Conservation (phyloP, 202 grass and related monocot genomes). For the Carex arenaria region DNA sequence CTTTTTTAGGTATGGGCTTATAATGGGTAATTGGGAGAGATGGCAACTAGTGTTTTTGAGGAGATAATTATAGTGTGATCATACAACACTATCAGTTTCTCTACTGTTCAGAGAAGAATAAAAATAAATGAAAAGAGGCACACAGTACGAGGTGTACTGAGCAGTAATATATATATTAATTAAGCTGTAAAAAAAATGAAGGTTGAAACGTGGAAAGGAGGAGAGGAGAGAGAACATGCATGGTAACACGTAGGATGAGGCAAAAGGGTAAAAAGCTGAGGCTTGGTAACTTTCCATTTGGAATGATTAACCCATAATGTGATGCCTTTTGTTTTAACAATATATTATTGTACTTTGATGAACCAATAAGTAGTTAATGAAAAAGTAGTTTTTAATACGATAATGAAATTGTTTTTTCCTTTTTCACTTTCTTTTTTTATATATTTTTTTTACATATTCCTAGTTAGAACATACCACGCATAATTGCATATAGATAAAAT, state of each 20-base stretch:
- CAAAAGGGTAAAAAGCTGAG: slow-evolving; percentile 65
- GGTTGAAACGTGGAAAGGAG: slow-evolving; percentile 32
- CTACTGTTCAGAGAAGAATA: slow-evolving; percentile 11
- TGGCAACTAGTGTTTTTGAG: slow-evolving; percentile 36
- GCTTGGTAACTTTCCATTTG: slow-evolving; percentile 73
- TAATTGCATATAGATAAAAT: no score
- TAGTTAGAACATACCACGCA: no score
- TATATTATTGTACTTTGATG: neutral
- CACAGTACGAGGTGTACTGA: neutral
- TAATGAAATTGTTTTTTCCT: neutral
- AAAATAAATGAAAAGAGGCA: slow-evolving; percentile 14
- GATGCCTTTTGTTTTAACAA: slow-evolving; percentile 21
- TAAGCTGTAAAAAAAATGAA: slow-evolving; percentile 28
- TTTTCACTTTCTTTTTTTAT: neutral
- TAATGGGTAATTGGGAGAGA: neutral
- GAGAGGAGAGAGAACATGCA: slow-evolving; percentile 23
- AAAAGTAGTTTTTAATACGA: neutral
- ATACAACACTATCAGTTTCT: slow-evolving; percentile 22
- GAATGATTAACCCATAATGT: slow-evolving; percentile 91
- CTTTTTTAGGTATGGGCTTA: slow-evolving; percentile 52
- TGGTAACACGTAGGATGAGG: slow-evolving; percentile 68
- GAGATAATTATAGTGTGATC: slow-evolving; percentile 32
- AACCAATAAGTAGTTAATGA: neutral
- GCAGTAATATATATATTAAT: neutral
- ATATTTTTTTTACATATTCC: neutral